Conservation (phyloP, 345 rosid genomes). For the Noccaea bulbosa region DNA sequence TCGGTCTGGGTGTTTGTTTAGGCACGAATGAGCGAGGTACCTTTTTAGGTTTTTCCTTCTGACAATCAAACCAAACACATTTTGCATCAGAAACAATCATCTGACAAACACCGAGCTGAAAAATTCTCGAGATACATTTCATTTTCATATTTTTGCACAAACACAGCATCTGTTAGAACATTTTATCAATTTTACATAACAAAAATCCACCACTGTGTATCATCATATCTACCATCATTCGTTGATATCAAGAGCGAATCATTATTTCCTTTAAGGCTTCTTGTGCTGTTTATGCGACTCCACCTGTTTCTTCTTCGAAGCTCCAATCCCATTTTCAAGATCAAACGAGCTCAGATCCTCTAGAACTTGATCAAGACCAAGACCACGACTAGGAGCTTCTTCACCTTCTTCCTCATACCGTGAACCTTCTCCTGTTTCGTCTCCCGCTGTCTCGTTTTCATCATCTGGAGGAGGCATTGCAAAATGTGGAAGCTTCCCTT, state of each 20-base stretch:
- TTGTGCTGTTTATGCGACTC: constrained; percentile 67
- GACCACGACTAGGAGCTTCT: constrained; percentile 45
- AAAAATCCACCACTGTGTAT: background rate
- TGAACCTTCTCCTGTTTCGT: constrained; percentile 45
- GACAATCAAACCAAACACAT: no score
- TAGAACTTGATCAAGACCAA: constrained; percentile 58
- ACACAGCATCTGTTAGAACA: background rate
- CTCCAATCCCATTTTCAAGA: constrained; percentile 62
- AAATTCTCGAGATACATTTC: background rate
- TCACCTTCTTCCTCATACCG: constrained; percentile 41
- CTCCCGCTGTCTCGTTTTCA: constrained; percentile 38
- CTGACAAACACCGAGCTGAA: background rate
- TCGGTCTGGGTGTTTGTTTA: no score
- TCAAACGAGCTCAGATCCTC: constrained; percentile 80
- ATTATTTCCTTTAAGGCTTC: constrained; percentile 71
- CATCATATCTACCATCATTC: background rate
- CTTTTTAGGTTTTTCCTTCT: no score
- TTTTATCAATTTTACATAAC: background rate
- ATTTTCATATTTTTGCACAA: constrained; percentile 7
- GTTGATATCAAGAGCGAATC: constrained; percentile 50
- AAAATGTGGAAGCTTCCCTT: constrained; percentile 80
- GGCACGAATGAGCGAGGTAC: no score
- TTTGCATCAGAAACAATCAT: no score
- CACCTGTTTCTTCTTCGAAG: constrained; percentile 59
- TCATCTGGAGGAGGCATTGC: constrained; percentile 64